Percentiles rank a stretch among this genome's conserved stretches.
These are phyloP conservation scores for Carallia pectinifolia DNA, from an alignment of 345 rosid species.

Conservation along the genomic window DNA sequence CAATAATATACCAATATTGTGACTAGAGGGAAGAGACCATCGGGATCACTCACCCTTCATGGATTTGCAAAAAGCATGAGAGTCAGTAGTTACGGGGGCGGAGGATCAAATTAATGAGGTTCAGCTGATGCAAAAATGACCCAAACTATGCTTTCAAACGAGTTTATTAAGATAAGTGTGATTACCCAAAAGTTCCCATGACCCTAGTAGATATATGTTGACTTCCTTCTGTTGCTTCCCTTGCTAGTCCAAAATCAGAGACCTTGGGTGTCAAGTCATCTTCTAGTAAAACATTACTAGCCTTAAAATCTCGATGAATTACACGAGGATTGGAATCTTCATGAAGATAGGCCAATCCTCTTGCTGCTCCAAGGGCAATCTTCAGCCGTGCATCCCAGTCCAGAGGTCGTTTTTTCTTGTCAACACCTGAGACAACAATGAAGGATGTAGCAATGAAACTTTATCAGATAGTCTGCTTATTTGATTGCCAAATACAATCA, in stretches of 20 bases:
- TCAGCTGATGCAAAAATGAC: too few relatives aligned
- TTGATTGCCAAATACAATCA: slow-evolving; percentile 1
- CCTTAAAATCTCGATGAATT: slow-evolving; percentile 96
- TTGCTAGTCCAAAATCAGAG: slow-evolving; percentile 99
- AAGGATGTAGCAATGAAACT: slow-evolving; percentile 1
- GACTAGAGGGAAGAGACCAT: too few relatives aligned
- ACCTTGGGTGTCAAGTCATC: slow-evolving; percentile 95
- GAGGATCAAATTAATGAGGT: too few relatives aligned
- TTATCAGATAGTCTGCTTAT: not conserved
- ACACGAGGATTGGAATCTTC: slow-evolving; percentile 99
- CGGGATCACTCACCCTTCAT: too few relatives aligned
- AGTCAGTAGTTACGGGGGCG: too few relatives aligned
- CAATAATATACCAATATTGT: too few relatives aligned
- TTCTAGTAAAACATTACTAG: slow-evolving; percentile 88
- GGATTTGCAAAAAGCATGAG: too few relatives aligned
- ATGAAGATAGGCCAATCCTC: slow-evolving; percentile 98
- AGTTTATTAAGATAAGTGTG: not conserved
- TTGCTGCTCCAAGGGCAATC: slow-evolving; percentile 98
- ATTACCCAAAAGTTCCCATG: slow-evolving; percentile 99
- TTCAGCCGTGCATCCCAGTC: slow-evolving; percentile 97
- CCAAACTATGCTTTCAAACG: not conserved
- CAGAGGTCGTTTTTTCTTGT: slow-evolving; percentile 66
- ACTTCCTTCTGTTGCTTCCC: slow-evolving; percentile 99
- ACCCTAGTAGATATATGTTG: slow-evolving; percentile 93
- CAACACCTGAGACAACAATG: slow-evolving; percentile 43